Evolutionary conservation across 805 yeast species (phyloP), one percentile per base, ranked within the genome.

Genomic region (Candida gorgasii): DNA sequence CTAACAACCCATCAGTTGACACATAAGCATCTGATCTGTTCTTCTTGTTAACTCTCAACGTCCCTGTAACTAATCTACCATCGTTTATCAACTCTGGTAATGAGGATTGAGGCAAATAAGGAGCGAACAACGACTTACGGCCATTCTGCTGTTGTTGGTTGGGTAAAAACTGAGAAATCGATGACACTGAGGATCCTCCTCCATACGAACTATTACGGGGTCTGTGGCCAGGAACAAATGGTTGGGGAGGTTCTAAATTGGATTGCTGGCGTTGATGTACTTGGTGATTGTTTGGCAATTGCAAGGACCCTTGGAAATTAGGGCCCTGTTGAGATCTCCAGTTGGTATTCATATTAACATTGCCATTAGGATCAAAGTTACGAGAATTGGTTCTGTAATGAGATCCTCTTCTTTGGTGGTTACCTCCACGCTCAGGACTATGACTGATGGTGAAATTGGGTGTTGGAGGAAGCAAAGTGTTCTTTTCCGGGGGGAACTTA

Each of bases 11-110:
- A 61, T 90, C 97, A 0, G 98, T 92, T 5, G 96, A 82, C n/a
- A 93, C 98, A 66, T 95, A 93, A 0, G 99, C 99, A 66, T 93
- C 98, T 1, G 97, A 89, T 55, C 99, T 77, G 62, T 93, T 93
- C 65, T 93, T 93, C 65, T 89, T 90, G 68, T 93, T 93, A 33
- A 93, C 99, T 51, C 99, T 78, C 54, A 93, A 72, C 19, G 84
- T 85, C 54, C 99, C 99, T 3, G 95, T 84, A 6, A 93, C 98
- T 40, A 93, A 73, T 49, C 89, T 79, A 15, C 98, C 98, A 49
- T 92, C 97, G 49, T 80, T 79, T 34, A 93, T 84, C 46, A 93
- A 72, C 18, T 84, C 95, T 2, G 98, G 98, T 36, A 93, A 79
- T 2, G 95, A 82, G 3, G 89, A 84, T 59, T 93, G 99, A 3